phyloP scores from a whole-genome alignment of 768 basidiomycete species.

The Crassisporium funariophilum region DNA sequence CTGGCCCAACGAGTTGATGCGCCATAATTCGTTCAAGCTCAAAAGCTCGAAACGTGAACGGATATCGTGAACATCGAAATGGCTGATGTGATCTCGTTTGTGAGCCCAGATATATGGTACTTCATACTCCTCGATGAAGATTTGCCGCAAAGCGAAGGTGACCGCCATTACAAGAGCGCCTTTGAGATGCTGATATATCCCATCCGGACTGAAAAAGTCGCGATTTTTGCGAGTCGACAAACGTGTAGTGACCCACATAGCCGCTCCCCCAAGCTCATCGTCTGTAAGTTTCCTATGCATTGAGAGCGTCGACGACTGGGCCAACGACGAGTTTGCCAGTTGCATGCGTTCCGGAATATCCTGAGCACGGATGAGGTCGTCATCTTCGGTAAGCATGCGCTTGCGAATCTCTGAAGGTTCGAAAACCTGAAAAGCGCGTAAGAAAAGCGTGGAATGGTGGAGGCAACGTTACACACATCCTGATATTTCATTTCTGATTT shows the following conservation, averaged over 20 bases:
- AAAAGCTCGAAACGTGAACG: conserved; percentile 72
- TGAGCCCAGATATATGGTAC: conserved; percentile 96
- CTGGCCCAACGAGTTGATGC: conserved; percentile 85
- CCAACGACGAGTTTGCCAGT: conserved; percentile 83
- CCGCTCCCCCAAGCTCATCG: conserved; percentile 76
- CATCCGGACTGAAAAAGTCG: conserved; percentile 71
- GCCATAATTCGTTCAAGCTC: conserved; percentile 82
- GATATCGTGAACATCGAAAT: conserved; percentile 71
- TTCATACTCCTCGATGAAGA: conserved; percentile 89
- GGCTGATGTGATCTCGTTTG: conserved; percentile 86
- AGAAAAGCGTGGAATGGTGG: conserved; percentile 10
- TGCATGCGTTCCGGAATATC: conserved; percentile 98
- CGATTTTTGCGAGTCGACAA: conserved; percentile 70
- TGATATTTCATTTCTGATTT: conserved; percentile 83
- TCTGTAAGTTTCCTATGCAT: conserved; percentile 65
- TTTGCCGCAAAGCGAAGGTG: conserved; percentile 71
- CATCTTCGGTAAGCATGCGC: conserved; percentile 87
- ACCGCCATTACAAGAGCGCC: conserved; percentile 78
- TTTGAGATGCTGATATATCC: conserved; percentile 59
- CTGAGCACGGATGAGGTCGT: conserved; percentile 85
- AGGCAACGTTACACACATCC: conserved; percentile 53
- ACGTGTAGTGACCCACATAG: conserved; percentile 85
- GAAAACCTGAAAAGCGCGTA: conserved; percentile 68
- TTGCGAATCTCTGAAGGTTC: conserved; percentile 96
- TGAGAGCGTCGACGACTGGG: conserved; percentile 60